phyloP scores from a whole-genome alignment of 345 rosid genomes.

The Eucalyptus cloeziana region DNA sequence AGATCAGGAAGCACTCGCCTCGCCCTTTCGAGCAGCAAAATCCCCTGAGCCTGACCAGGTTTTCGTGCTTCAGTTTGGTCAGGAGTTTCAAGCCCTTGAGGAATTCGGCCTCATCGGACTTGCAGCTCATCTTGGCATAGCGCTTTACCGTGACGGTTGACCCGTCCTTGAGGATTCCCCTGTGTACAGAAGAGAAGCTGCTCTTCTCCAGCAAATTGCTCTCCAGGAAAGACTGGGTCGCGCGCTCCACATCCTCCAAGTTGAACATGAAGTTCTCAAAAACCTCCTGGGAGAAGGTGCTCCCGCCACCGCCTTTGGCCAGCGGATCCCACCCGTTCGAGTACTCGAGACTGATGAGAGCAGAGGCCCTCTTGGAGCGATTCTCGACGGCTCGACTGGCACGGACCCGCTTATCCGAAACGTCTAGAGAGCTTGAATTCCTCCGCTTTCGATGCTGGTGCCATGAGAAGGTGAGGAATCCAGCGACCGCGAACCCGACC shows the following conservation, averaged over 20 bases:
- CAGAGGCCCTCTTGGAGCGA: conserved; percentile 38
- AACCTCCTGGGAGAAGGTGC: conserved; percentile 61
- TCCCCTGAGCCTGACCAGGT: conserved; percentile 70
- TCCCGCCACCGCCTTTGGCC: conserved; percentile 39
- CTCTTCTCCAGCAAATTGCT: conserved; percentile 63
- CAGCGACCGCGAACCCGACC: conserved; percentile 17
- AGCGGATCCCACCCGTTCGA: conserved; percentile 93
- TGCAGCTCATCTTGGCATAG: conserved; percentile 84
- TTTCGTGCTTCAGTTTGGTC: conserved; percentile 69
- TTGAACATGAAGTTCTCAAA: conserved; percentile 90
- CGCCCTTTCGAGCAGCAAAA: conserved; percentile 94
- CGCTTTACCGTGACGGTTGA: conserved; percentile 66
- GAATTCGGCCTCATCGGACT: conserved; percentile 66
- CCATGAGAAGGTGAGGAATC: conserved; percentile 40
- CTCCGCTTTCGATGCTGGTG: conserved; percentile 62
- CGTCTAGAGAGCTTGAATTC: conserved; percentile 47
- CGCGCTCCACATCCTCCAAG: conserved; percentile 86
- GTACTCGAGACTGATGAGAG: conserved; percentile 81
- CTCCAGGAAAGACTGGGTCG: conserved; percentile 87
- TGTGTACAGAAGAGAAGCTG: conserved; percentile 62
- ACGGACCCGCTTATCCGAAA: conserved; percentile 53
- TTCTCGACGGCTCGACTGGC: conserved; percentile 52
- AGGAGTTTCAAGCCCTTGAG: conserved; percentile 70
- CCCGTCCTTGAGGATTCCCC: conserved; percentile 80
- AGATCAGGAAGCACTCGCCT: conserved; percentile 84